Base-by-base conservation (phyloP, 2,329 filamentous ascomycete species). In the Alternaria sp. region DNA sequence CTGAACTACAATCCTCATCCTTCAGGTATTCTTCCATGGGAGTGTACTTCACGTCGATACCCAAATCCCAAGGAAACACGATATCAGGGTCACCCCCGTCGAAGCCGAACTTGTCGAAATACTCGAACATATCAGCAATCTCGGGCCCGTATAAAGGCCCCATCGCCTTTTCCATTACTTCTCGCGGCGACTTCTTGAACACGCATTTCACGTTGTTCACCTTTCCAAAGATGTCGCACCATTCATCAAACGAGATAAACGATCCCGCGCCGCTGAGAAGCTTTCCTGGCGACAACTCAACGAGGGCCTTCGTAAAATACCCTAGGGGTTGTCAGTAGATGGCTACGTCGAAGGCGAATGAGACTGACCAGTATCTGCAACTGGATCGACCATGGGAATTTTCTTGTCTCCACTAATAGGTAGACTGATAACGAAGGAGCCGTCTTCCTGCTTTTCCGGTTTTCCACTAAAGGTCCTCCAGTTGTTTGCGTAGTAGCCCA, bases 61-160 rank as follows among this genome's bases (percentile, higher is more conserved):
- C 66, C 26, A 68, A 55, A 45, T 72, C 65, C 63, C 66, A 68
- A 8, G 73, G 72, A 59, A 72, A 68, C 2, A 78, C 59, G 7
- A 76, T 64, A 39, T 63, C 63, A 6, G 68, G 65, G 56, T 78
- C 74, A 0, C 72, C 61, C 0, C 76, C 77, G 63, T 77, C 71
- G 55, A 76, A 79, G 2, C 77, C 77, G 62, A 72, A 78, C 42
- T 77, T 70, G 14, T 71, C 69, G 54, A 76, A 72, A 21, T 75
- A 78, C 46, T 66, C 56, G 23, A 68, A 72, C 63, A 73, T 77
- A 46, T 78, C 73, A 0, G 66, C 72, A 10, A 74, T 52, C 50
- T 77, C 77, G 55, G 56, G 37, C 46, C 73, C 61, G 34, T 73
- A 42, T 2, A 59, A 5, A 13, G 68, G 59, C 0, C 65, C 67